These are phyloP conservation scores for Paraurostyla sp. DNA, from an alignment of 73 alveolate species.

Conservation along the genomic window DNA sequence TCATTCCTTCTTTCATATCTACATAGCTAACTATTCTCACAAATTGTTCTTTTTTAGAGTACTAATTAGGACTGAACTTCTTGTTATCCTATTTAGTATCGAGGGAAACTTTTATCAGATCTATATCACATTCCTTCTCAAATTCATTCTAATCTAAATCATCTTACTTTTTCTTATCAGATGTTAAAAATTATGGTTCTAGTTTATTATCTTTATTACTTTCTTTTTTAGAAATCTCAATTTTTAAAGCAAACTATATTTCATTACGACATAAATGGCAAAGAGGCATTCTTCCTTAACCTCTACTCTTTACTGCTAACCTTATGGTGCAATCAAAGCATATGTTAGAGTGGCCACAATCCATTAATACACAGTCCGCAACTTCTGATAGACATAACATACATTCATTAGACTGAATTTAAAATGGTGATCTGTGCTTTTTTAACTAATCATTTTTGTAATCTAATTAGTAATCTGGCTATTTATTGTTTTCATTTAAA, in stretches of 20 bases:
- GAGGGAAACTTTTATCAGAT: not conserved
- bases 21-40: conserved; percentile 26
- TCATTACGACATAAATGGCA: conserved; percentile 51
- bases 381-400: conserved; percentile 49
- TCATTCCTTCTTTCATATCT: conserved; percentile 39
- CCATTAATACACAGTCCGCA: conserved; percentile 51
- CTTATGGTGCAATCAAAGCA: conserved; percentile 57
- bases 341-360: conserved; percentile 60
- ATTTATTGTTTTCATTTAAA: no score
- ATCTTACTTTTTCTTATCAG: not conserved
- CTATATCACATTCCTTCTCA: not conserved
- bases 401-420: conserved; percentile 8
- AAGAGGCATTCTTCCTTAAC: conserved; percentile 5
- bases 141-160: no score
- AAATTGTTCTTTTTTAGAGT: not conserved
- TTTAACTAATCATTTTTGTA: not conserved
- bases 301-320: conserved; percentile 31
- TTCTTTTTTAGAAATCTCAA: not conserved
- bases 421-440: not conserved
- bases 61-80: not conserved
- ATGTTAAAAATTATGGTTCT: no score
- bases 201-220: no score
- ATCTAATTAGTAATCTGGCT: no score
- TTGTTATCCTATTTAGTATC: not conserved
- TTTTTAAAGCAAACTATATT: conserved; percentile 39